These are phyloP conservation scores for Ustilago shanxiensis DNA, from an alignment of 1,284 basidiomycete species.

Conservation along the genomic window DNA sequence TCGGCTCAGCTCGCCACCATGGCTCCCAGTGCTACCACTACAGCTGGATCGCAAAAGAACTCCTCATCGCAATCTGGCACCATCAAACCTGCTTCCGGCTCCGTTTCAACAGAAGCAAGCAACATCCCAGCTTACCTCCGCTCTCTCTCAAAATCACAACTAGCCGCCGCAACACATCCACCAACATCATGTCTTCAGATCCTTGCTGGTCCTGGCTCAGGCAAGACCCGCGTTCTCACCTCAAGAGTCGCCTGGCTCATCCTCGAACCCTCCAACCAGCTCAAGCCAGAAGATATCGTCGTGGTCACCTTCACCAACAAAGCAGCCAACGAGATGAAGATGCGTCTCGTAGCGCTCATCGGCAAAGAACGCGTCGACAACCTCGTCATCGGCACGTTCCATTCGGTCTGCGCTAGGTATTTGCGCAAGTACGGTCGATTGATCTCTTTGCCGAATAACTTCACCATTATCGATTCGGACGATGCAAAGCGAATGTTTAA, in stretches of 20 bases:
- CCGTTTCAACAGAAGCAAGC: neutral
- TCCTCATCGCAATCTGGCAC: conserved; percentile 1
- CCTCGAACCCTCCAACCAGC: conserved; percentile 41
- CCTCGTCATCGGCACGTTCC: conserved; percentile 82
- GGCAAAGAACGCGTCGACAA: conserved; percentile 76
- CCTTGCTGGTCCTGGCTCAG: conserved; percentile 67
- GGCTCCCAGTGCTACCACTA: conserved; percentile 16
- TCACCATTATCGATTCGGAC: conserved; percentile 84
- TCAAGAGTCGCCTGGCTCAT: conserved; percentile 66
- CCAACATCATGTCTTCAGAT: conserved; percentile 63
- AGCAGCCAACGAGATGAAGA: conserved; percentile 88
- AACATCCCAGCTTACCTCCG: conserved; percentile 32
- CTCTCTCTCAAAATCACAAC: conserved; percentile 59
- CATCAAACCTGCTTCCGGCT: conserved; percentile 6
- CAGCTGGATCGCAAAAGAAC: neutral
- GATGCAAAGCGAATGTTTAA: conserved; percentile 82
- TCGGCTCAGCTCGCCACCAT: conserved; percentile 9
- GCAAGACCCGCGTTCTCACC: conserved; percentile 68
- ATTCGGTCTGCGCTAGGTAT: conserved; percentile 80
- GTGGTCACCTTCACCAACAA: conserved; percentile 77
- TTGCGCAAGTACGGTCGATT: conserved; percentile 78
- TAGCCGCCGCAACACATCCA: conserved; percentile 59
- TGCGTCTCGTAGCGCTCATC: conserved; percentile 79
- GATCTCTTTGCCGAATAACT: conserved; percentile 80
- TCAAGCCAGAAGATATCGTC: conserved; percentile 61